phyloP scores from a whole-genome alignment of 108 stramenopile species.

The Fragilariopsis cylindrus region DNA sequence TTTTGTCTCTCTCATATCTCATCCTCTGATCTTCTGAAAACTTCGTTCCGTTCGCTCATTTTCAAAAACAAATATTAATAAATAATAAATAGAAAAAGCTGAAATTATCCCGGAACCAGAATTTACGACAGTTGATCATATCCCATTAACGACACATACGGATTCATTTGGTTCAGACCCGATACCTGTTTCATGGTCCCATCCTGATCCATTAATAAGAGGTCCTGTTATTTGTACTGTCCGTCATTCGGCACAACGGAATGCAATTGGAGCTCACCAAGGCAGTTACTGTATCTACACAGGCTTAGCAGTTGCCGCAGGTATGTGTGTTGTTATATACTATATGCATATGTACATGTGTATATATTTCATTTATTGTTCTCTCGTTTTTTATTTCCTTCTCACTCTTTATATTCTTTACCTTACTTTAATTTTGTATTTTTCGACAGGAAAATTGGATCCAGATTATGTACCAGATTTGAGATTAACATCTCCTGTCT shows the following conservation, averaged over 20 bases:
- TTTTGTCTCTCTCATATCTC: background rate
- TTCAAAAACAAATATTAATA: too few relatives aligned
- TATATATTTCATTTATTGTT: too few relatives aligned
- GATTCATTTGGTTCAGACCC: slow-evolving; percentile 93
- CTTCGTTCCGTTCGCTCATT: too few relatives aligned
- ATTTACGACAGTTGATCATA: slow-evolving; percentile 70
- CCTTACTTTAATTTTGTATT: background rate
- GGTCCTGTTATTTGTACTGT: slow-evolving; percentile 96
- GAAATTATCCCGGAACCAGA: slow-evolving; percentile 37
- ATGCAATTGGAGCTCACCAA: slow-evolving; percentile 98
- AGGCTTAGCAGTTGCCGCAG: slow-evolving; percentile 93
- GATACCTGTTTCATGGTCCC: slow-evolving; percentile 91
- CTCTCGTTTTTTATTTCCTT: too few relatives aligned
- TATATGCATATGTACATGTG: too few relatives aligned
- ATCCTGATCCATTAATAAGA: slow-evolving; percentile 82
- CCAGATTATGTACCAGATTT: slow-evolving; percentile 94
- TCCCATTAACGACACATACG: slow-evolving; percentile 87
- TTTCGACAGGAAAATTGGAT: slow-evolving; percentile 76
- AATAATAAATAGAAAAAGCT: background rate
- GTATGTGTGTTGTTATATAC: background rate
- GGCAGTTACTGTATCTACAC: slow-evolving; percentile 98
- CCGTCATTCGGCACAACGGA: slow-evolving; percentile 88
- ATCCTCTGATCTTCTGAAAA: too few relatives aligned
- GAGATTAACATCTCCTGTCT: slow-evolving; percentile 89
- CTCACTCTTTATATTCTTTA: too few relatives aligned